Base-by-base conservation (phyloP, 106 monocot genomes). In the Acorus gramineus region DNA sequence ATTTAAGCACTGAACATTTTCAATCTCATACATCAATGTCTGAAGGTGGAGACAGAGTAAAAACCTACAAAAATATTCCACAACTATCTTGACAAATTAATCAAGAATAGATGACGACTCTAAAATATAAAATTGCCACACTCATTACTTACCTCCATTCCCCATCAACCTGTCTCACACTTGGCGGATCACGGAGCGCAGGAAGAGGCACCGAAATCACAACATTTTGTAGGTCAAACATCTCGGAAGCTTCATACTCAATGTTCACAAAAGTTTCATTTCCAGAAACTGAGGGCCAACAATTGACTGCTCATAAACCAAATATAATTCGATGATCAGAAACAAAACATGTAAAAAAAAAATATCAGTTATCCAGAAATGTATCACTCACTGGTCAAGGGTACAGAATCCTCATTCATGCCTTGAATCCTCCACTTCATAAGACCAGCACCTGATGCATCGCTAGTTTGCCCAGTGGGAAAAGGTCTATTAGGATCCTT, bases 381-480 rank as follows among this genome's bases (percentile, higher is more conserved):
- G 52, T 42, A 60, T 46, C 53, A 62, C 77, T 3, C n/a, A 94
- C 93, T 86, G 61, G 86, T 86, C 65, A 94, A 78, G 47, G 96
- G 96, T 66, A 96, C 66, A 53, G 90, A 71, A 44, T 75, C 51
- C 77, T 96, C 96, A 63, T 96, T 75, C 87, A 90, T 72, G 59
- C 85, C 82, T 75, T 96, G 96, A 64, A 96, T 87, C 79, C 96
- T 84, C 96, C 96, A 96, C 69, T 91, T 96, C 87, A 96, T 83
- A 47, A 96, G 70, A 59, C 79, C 79, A 67, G 85, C 85, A 73
- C 91, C 96, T 28, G 28, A 28, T 28, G 28, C 28, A 28, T 28
- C 28, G 28, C 28, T 28, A 73, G 87, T 87, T 73, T 96, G 96
- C 67, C 96, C 96, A 50, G 77, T 79, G 7, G 96, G 96, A 44